Conservation (phyloP, 1,284 basidiomycete genomes). For the Ceratobasidium sp. region DNA sequence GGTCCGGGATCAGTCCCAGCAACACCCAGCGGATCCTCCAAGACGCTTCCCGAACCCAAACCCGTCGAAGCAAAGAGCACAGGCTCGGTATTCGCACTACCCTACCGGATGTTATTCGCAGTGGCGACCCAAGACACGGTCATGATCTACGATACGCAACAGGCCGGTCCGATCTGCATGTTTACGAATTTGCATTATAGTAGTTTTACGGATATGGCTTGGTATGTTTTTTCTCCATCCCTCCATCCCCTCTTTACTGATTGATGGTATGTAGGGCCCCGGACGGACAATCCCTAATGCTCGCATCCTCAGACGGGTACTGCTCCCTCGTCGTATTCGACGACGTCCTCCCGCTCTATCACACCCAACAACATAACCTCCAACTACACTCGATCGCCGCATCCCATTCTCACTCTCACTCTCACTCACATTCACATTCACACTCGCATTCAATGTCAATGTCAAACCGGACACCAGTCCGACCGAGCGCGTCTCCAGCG, state of each 20-base stretch:
- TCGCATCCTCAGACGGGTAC: slow-evolving; percentile 95
- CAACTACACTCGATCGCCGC: slow-evolving; percentile 90
- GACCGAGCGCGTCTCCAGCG: slow-evolving; percentile 38
- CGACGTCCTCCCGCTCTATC: slow-evolving; percentile 87
- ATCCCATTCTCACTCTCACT: slow-evolving; percentile 71
- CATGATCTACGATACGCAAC: slow-evolving; percentile 96
- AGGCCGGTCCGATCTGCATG: slow-evolving; percentile 91
- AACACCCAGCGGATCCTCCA: slow-evolving; percentile 63
- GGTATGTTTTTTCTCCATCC: slow-evolving; percentile 68
- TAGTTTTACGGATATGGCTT: slow-evolving; percentile 96
- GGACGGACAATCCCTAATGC: slow-evolving; percentile 92
- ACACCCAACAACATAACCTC: slow-evolving; percentile 88
- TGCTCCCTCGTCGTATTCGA: slow-evolving; percentile 94
- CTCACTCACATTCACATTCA: slow-evolving; percentile 55
- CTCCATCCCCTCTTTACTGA: slow-evolving; percentile 16
- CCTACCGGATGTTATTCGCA: slow-evolving; percentile 95
- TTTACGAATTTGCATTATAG: slow-evolving; percentile 97
- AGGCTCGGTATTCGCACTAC: slow-evolving; percentile 84
- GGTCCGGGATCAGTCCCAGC: slow-evolving; percentile 66
- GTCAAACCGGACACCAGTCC: slow-evolving; percentile 55
- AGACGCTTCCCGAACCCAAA: slow-evolving; percentile 49
- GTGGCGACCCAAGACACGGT: slow-evolving; percentile 98
- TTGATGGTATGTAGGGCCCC: slow-evolving; percentile 76
- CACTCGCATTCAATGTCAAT: slow-evolving; percentile 56
- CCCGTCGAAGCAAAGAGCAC: slow-evolving; percentile 53